Conservation (phyloP, 2,329 filamentous ascomycete species). For the Pseudogymnoascus sp. region DNA sequence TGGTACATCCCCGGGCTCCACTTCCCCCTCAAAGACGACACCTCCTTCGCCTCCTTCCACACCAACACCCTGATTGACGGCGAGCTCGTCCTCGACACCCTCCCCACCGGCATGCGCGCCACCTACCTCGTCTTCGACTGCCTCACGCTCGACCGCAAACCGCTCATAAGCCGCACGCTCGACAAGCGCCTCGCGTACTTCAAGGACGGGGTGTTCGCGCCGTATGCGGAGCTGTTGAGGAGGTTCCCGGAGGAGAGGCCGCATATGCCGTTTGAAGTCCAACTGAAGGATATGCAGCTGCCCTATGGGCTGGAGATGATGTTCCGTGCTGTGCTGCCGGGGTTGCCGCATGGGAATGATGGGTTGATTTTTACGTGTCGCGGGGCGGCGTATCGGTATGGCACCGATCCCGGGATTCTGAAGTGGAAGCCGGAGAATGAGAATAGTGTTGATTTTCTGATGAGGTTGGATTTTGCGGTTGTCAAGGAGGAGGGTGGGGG, state of each 20-base stretch:
- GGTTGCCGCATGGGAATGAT: slow-evolving; percentile 85
- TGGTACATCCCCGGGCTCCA: slow-evolving; percentile 75
- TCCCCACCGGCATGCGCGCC: slow-evolving; percentile 61
- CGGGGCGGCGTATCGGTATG: slow-evolving; percentile 74
- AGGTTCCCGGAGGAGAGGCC: slow-evolving; percentile 61
- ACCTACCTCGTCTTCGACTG: slow-evolving; percentile 93
- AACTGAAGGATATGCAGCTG: slow-evolving; percentile 84
- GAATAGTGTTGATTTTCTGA: slow-evolving; percentile 88
- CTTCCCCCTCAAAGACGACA: slow-evolving; percentile 64
- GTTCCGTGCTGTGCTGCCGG: slow-evolving; percentile 79
- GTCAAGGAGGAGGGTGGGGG: slow-evolving; percentile 61
- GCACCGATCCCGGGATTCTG: slow-evolving; percentile 86
- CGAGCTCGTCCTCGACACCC: slow-evolving; percentile 81
- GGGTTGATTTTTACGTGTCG: slow-evolving; percentile 97
- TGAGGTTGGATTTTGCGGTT: slow-evolving; percentile 67
- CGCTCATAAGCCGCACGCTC: slow-evolving; percentile 68
- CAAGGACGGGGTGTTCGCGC: slow-evolving; percentile 65
- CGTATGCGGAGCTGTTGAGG: slow-evolving; percentile 56
- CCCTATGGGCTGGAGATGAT: slow-evolving; percentile 86
- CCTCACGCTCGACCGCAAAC: slow-evolving; percentile 69
- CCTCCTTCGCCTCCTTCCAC: slow-evolving; percentile 58
- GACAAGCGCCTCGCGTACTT: slow-evolving; percentile 88
- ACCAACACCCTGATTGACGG: slow-evolving; percentile 79
- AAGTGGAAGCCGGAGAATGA: slow-evolving; percentile 97
- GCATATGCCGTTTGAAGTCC: slow-evolving; percentile 70